These are phyloP conservation scores for Umbelopsis sp. DNA, from an alignment of 371 early-diverging fungal species.

Conservation along the genomic window DNA sequence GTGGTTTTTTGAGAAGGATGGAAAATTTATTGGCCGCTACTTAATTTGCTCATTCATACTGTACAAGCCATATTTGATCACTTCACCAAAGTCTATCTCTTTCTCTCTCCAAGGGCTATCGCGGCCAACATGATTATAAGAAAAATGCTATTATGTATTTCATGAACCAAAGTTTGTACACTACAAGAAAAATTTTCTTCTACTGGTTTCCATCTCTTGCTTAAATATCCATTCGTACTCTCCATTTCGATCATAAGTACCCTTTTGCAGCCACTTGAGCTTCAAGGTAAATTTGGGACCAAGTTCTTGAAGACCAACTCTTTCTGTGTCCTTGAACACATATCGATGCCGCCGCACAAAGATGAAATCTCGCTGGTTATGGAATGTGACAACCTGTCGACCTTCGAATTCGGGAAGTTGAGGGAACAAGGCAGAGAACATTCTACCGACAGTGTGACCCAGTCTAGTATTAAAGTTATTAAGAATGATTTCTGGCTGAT, in stretches of 20 bases:
- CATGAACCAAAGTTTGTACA: neutral
- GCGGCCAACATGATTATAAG: neutral
- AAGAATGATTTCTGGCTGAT: slow-evolving; percentile 96
- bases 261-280: slow-evolving; percentile 93
- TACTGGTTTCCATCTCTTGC: slow-evolving; percentile 85
- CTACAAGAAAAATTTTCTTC: slow-evolving; percentile 82
- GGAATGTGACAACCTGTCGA: slow-evolving; percentile 96
- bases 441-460: slow-evolving; percentile 96
- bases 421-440: slow-evolving; percentile 96
- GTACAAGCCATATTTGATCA: too few relatives aligned
- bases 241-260: slow-evolving; percentile 88
- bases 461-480: slow-evolving; percentile 98
- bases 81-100: too few relatives aligned
- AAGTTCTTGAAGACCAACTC: slow-evolving; percentile 91
- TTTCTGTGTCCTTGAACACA: slow-evolving; percentile 88
- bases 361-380: slow-evolving; percentile 99
- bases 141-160: neutral
- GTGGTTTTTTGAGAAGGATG: neutral
- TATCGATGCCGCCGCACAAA: slow-evolving; percentile 97
- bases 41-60: neutral
- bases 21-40: neutral
- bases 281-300: slow-evolving; percentile 98
- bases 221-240: slow-evolving; percentile 96
- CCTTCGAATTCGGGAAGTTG: slow-evolving; percentile 96
- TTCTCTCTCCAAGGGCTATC: too few relatives aligned